Percentiles rank a stretch among this genome's conserved stretches.
Conservation (phyloP, 352 stramenopile genomes). For the Phytopythium cucurbitacearum region DNA sequence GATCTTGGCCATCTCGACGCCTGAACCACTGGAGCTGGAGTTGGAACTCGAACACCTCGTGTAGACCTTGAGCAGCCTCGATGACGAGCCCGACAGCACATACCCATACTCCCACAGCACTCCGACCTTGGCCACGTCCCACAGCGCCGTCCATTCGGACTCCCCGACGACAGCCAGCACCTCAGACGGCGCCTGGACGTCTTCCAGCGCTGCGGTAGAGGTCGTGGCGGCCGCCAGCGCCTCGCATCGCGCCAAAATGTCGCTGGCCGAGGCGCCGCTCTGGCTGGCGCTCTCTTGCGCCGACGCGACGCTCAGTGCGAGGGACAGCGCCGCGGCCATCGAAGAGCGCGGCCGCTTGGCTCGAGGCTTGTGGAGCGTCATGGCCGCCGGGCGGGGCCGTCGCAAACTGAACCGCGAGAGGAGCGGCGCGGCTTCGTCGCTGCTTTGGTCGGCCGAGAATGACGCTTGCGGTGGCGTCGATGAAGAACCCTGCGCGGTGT, state of each 20-base stretch:
- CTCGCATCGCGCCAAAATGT: slow-evolving; percentile 21
- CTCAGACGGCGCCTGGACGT: slow-evolving; percentile 11
- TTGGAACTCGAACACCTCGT: slow-evolving; percentile 33
- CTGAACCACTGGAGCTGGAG: slow-evolving; percentile 11
- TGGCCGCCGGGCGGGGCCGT: too few species aligned
- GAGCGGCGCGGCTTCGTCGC: too few species aligned
- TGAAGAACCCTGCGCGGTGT: too few species aligned
- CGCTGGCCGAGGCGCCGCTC: not conserved
- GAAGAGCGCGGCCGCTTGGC: too few species aligned
- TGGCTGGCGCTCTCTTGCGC: not conserved
- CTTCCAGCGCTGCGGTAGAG: slow-evolving; percentile 3
- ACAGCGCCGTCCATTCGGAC: slow-evolving; percentile 21
- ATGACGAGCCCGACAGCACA: slow-evolving; percentile 22
- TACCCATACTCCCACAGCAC: slow-evolving; percentile 47
- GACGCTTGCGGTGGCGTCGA: too few species aligned
- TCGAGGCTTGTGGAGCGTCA: too few species aligned
- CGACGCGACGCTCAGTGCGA: too few species aligned
- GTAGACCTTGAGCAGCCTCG: slow-evolving; percentile 9
- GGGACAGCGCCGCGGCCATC: too few species aligned
- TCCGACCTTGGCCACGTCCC: slow-evolving; percentile 34
- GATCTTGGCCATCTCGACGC: slow-evolving; percentile 27
- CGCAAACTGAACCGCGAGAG: too few species aligned
- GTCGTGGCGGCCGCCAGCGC: slow-evolving; percentile 13
- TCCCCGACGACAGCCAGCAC: slow-evolving; percentile 15
- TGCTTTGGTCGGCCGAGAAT: too few species aligned